A percentile compares a stretch with the other conserved stretches of the same genome.
Conservation (phyloP, 345 rosid species). For the Pistacia atlantica region DNA sequence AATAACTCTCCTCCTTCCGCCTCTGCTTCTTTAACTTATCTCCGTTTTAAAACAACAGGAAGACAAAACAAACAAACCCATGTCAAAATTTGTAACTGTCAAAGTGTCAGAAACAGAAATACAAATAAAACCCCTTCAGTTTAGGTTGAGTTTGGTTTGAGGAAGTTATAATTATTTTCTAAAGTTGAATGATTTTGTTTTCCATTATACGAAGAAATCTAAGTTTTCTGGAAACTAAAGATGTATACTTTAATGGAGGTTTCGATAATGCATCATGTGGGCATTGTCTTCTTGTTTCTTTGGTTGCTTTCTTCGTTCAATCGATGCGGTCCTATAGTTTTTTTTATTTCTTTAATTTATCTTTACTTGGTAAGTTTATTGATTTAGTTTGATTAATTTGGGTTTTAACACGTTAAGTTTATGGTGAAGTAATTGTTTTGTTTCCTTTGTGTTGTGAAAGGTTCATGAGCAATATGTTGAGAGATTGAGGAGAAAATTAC, state of each 20-base stretch:
- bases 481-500: slow-evolving; percentile 62
- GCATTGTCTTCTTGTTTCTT: slow-evolving; percentile 57
- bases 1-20: too few species aligned
- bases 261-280: slow-evolving; percentile 74
- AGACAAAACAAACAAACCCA: too few species aligned
- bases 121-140: too few species aligned
- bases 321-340: slow-evolving; percentile 54
- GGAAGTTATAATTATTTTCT: too few species aligned
- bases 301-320: slow-evolving; percentile 66
- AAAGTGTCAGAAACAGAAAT: too few species aligned
- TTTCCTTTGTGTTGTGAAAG: slow-evolving; percentile 33
- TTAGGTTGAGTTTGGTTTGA: too few species aligned
- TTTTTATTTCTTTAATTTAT: slow-evolving; percentile 60
- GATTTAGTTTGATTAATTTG: not conserved
- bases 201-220: too few species aligned
- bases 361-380: slow-evolving; percentile 60
- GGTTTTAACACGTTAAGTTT: not conserved
- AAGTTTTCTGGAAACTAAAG: not conserved
- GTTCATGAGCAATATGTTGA: slow-evolving; percentile 69
- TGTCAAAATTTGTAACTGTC: too few species aligned
- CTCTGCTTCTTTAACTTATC: too few species aligned
- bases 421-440: not conserved
- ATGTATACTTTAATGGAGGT: slow-evolving; percentile 38
- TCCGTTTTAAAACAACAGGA: too few species aligned
- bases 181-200: too few species aligned